A percentile compares a stretch with the other conserved stretches of the same genome.
These are phyloP conservation scores for Mycena maculata DNA, from an alignment of 768 basidiomycete genomes.

Conservation along the genomic window DNA sequence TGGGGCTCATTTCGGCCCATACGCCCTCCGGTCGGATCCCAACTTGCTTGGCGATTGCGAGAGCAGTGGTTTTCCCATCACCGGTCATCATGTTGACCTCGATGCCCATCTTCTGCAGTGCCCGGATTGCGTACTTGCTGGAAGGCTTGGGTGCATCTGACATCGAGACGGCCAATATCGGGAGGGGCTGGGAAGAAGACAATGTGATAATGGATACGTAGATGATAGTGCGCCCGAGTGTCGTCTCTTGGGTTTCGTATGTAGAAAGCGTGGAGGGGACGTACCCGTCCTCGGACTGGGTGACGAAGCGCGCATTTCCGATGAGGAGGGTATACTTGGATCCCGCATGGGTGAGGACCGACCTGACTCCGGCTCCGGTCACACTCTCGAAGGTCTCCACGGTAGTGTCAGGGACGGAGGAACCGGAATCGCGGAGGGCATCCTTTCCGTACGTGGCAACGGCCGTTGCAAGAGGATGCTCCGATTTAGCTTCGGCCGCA, in stretches of 20 bases:
- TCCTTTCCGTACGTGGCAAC: slow-evolving; percentile 86
- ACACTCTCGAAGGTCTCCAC: slow-evolving; percentile 87
- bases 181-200: slow-evolving; percentile 58
- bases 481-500: slow-evolving; percentile 90
- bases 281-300: slow-evolving; percentile 59
- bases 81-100: slow-evolving; percentile 96
- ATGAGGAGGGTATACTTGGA: slow-evolving; percentile 72
- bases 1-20: slow-evolving; percentile 93
- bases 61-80: slow-evolving; percentile 86
- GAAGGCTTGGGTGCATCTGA: slow-evolving; percentile 90
- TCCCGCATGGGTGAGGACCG: slow-evolving; percentile 66
- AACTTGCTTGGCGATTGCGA: slow-evolving; percentile 89
- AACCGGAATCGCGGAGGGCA: slow-evolving; percentile 51
- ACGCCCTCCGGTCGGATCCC: slow-evolving; percentile 88
- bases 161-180: slow-evolving; percentile 85
- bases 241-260: slow-evolving; percentile 80
- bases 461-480: slow-evolving; percentile 96
- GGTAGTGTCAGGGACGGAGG: slow-evolving; percentile 59
- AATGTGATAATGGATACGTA: slow-evolving; percentile 76
- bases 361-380: slow-evolving; percentile 90
- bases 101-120: slow-evolving; percentile 90
- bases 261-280: slow-evolving; percentile 69
- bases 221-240: slow-evolving; percentile 85
- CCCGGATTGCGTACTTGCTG: slow-evolving; percentile 82
- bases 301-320: slow-evolving; percentile 81